Conservation (phyloP, 768 basidiomycete species). For the Suillus spraguei region DNA sequence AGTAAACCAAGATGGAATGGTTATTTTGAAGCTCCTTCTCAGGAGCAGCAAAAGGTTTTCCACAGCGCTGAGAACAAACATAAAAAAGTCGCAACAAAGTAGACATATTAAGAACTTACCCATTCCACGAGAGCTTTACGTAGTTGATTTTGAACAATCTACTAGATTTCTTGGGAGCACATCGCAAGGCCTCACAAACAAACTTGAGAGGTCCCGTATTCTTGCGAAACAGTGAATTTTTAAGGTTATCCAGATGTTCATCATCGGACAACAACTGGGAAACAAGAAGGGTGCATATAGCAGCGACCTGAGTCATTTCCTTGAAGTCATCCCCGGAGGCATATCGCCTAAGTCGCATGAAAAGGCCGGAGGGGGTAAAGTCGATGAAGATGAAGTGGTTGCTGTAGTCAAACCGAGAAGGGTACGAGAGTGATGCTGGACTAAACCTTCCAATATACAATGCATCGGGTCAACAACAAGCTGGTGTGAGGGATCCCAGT, state of each 20-base stretch:
- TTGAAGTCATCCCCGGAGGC: neutral
- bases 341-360: neutral
- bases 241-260: neutral
- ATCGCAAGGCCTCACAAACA: too few species aligned
- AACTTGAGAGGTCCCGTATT: neutral
- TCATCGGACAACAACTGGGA: neutral
- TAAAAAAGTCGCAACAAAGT: neutral
- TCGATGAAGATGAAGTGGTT: neutral
- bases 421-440: neutral
- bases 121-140: neutral
- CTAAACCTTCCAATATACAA: neutral
- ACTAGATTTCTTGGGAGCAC: neutral
- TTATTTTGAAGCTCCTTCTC: too few species aligned
- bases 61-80: too few species aligned
- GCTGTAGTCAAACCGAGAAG: neutral
- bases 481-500: slow-evolving; percentile 21
- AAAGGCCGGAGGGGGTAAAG: neutral
- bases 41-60: too few species aligned
- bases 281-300: neutral
- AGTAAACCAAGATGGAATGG: slow-evolving; percentile 17
- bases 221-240: neutral
- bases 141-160: neutral
- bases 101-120: neutral
- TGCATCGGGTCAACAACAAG: slow-evolving; percentile 26
- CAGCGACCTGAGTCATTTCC: neutral